Base-by-base conservation (phyloP, 2,329 filamentous ascomycete genomes). In the Trichoderma sp. region DNA sequence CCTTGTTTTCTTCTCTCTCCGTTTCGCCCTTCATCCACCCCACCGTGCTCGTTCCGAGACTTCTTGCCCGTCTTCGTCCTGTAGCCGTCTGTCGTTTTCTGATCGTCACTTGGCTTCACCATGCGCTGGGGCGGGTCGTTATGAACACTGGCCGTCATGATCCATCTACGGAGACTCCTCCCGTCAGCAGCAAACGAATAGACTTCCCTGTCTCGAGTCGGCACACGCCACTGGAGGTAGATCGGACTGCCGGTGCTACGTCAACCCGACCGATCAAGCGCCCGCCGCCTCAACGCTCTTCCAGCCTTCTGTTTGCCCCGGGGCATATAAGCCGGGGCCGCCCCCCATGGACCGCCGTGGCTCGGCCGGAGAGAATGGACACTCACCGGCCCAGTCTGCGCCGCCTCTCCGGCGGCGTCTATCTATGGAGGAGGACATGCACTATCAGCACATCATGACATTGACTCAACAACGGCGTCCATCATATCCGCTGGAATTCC, bases 381-480 rank as follows among this genome's bases (percentile, higher is more conserved):
- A 70, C 69, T 71, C 73, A 67, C 68, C 68, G 66, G 63, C 69
- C 66, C 64, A 67, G 67, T 57, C 72, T 70, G 62, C 75, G 72
- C 72, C 77, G 76, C 77, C 74, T 68, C 73, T 75, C 66, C 76
- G 79, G 72, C 78, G 78, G 74, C 78, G 79, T 70, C 78, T 83
- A 71, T 85, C 83, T 57, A 82, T 84, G 77, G 83, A 85, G 73
- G 82, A 85, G 76, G 82, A 85, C 71, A 75, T 81, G 71, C 79
- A 81, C 70, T 85, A 85, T 71, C 81, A 82, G 63, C 77, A 79
- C 69, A 75, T 84, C 72, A 82, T 85, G 80, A 82, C 78, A 41
- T 77, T 74, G 52, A 72, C 75, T 39, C 59, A 63, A 30, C 59
- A 63, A n/a, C 74, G 76, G 68, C 80, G 79, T 69, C 79, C 79